Conservation (phyloP, 2,329 filamentous ascomycete genomes). For the Chrysoporthe puriensis region DNA sequence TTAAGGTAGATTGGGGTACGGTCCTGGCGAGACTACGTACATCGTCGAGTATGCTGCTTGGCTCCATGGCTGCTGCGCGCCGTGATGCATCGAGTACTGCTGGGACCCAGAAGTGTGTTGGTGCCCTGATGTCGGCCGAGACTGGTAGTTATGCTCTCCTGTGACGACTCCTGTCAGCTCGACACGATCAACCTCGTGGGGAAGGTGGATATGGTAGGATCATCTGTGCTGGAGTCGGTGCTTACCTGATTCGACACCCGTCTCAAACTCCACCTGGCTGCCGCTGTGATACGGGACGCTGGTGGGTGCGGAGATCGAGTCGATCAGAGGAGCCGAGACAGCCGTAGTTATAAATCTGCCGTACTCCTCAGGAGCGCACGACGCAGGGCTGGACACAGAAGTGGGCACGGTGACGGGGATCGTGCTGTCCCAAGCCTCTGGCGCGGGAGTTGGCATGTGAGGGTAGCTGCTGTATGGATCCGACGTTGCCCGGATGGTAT, state of each 20-base stretch:
- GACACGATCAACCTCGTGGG: conserved; percentile 33
- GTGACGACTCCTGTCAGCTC: conserved; percentile 27
- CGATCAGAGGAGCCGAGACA: conserved; percentile 47
- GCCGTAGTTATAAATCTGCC: conserved; percentile 56
- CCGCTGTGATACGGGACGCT: conserved; percentile 40
- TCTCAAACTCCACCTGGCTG: conserved; percentile 37
- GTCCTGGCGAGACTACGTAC: conserved; percentile 38
- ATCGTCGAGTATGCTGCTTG: conserved; percentile 31
- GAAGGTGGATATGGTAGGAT: conserved; percentile 21
- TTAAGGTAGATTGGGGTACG: conserved; percentile 37
- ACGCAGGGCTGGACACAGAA: conserved; percentile 56
- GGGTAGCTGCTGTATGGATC: conserved; percentile 33
- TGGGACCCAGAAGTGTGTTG: conserved; percentile 38
- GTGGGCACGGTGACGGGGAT: conserved; percentile 51
- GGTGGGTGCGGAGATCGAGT: conserved; percentile 38
- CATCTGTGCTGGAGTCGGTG: conserved; percentile 14
- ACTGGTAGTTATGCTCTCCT: conserved; percentile 39
- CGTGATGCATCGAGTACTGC: conserved; percentile 39
- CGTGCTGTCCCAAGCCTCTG: conserved; percentile 48
- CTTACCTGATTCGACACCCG: conserved; percentile 38
- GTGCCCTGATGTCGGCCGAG: conserved; percentile 32
- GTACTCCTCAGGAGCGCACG: conserved; percentile 52
- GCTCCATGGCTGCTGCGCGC: conserved; percentile 39
- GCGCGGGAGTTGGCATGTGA: conserved; percentile 42
- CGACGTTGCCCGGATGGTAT: conserved; percentile 29